A percentile compares a stretch with the other conserved stretches of the same genome.
These are phyloP conservation scores for Sherardia arvensis DNA, from an alignment of 257 asterid genomes.

Conservation along the genomic window DNA sequence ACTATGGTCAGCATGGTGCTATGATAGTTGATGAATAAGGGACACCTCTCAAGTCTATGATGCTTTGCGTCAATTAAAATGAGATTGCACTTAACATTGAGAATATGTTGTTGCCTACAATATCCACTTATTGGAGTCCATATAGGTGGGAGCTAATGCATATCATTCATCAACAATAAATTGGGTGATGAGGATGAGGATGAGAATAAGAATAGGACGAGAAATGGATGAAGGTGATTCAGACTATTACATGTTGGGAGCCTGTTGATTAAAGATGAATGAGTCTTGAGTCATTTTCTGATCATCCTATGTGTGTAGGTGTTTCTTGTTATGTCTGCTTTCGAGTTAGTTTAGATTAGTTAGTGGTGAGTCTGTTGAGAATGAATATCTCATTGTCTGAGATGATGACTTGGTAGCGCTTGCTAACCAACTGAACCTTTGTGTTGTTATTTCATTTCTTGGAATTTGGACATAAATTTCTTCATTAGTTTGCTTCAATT, in stretches of 20 bases:
- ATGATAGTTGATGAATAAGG: too few relatives aligned
- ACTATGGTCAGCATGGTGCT: too few relatives aligned
- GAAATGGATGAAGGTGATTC: conserved; percentile 15
- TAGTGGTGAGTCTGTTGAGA: not conserved
- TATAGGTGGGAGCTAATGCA: too few relatives aligned
- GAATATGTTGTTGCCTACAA: too few relatives aligned
- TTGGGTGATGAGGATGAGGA: too few relatives aligned
- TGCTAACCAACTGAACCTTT: not conserved
- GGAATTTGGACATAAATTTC: not conserved
- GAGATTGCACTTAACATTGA: too few relatives aligned
- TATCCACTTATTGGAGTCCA: too few relatives aligned
- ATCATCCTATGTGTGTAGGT: not conserved
- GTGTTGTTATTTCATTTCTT: not conserved
- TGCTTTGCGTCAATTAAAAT: too few relatives aligned
- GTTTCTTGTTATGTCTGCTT: not conserved
- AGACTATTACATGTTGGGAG: conserved; percentile 18
- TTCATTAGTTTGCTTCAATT: not conserved
- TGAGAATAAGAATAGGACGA: too few relatives aligned
- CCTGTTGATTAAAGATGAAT: conserved; percentile 7
- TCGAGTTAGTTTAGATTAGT: not conserved
- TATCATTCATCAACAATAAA: too few relatives aligned
- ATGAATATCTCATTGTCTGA: not conserved
- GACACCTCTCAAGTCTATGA: too few relatives aligned
- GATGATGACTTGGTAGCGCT: conserved; percentile 2
- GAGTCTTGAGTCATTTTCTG: not conserved